phyloP scores from a whole-genome alignment of 306 rosid genomes.

The Rosa chinensis region DNA sequence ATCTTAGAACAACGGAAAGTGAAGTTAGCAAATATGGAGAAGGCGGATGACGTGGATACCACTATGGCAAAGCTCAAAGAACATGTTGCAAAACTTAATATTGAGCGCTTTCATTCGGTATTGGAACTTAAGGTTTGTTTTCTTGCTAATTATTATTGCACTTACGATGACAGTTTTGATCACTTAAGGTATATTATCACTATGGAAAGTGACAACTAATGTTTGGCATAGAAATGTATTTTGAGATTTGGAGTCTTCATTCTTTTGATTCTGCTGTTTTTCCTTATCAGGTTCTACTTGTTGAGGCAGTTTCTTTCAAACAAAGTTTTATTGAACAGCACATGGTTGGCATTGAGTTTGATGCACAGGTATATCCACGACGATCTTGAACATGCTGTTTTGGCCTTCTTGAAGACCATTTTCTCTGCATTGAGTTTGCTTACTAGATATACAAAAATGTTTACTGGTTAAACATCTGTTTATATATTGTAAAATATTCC shows the following conservation, averaged over 20 bases:
- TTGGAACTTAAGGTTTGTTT: conserved; percentile 61
- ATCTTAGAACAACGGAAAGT: conserved; percentile 62
- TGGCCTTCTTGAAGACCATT: background rate
- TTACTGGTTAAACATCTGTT: background rate
- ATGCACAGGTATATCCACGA: conserved; percentile 66
- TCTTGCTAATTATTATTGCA: conserved; percentile 13
- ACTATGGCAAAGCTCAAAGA: conserved; percentile 62
- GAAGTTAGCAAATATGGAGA: conserved; percentile 50
- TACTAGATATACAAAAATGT: background rate
- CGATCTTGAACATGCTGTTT: conserved; percentile 10
- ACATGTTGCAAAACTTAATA: conserved; percentile 51
- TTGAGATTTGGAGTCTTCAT: conserved; percentile 12
- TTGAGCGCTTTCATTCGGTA: conserved; percentile 52
- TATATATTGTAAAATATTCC: background rate
- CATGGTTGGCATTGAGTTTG: conserved; percentile 67
- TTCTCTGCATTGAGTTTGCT: conserved; percentile 2
- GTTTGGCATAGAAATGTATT: background rate
- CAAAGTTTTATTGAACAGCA: conserved; percentile 51
- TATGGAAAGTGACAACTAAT: background rate
- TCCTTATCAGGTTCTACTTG: conserved; percentile 60
- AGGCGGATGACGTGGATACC: conserved; percentile 56
- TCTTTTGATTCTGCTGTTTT: conserved; percentile 18
- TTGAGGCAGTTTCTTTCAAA: conserved; percentile 56
- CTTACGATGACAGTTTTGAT: conserved; percentile 6
- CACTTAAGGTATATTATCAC: background rate